A percentile compares a stretch with the other conserved stretches of the same genome.
phyloP scores from a whole-genome alignment of 2,329 filamentous ascomycete genomes.

The Volutella citrinella region DNA sequence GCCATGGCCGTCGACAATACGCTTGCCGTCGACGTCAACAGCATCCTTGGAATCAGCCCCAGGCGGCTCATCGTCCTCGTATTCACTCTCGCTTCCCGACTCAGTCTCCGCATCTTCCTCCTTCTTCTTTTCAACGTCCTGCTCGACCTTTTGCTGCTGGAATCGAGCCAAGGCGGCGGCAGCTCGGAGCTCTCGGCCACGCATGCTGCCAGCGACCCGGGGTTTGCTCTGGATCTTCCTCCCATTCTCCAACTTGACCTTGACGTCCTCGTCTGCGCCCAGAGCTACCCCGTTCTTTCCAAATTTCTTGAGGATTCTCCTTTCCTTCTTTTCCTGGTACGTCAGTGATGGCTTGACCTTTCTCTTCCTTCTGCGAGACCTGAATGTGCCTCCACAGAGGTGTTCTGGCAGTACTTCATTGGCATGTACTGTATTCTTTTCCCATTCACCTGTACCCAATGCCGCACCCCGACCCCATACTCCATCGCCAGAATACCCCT shows the following conservation, averaged over 20 bases:
- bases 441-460: constrained; percentile 59
- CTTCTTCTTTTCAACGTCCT: constrained; percentile 29
- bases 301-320: constrained; percentile 73
- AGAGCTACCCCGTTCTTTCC: constrained; percentile 66
- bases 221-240: constrained; percentile 63
- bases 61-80: constrained; percentile 43
- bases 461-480: constrained; percentile 74
- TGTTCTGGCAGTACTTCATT: constrained; percentile 64
- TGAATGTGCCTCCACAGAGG: constrained; percentile 78
- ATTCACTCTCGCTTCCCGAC: constrained; percentile 45
- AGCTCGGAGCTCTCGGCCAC: constrained; percentile 72
- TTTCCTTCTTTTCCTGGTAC: constrained; percentile 71
- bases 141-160: constrained; percentile 53
- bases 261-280: constrained; percentile 65
- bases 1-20: constrained; percentile 64
- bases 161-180: constrained; percentile 76
- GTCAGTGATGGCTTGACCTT: constrained; percentile 51
- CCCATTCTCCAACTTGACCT: constrained; percentile 65
- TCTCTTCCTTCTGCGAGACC: constrained; percentile 56
- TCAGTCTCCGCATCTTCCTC: constrained; percentile 37
- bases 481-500: constrained; percentile 74
- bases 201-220: constrained; percentile 68
- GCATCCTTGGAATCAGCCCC: constrained; percentile 49
- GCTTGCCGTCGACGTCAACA: constrained; percentile 62
- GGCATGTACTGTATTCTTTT: constrained; percentile 47